Evolutionary conservation across 2,329 filamentous ascomycete genomes (phyloP).

Genomic region (Torrubiellomyces zombiae): DNA sequence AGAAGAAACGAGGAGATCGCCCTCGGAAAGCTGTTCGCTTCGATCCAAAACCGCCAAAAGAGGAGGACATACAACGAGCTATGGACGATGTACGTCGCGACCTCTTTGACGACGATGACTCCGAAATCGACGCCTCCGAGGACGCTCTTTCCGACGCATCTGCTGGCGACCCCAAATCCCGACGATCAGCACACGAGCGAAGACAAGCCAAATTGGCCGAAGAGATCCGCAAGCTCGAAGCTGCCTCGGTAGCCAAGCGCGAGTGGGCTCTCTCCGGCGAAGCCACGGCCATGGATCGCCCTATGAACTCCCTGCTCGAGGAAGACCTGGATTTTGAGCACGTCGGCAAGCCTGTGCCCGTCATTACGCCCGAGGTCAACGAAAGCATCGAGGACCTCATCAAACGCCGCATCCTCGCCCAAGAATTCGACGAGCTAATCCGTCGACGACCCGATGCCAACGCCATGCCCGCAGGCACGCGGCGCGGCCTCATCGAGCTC

Average conservation of each 20-base stretch:
- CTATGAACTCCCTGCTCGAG: constrained; percentile 81
- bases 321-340: constrained; percentile 94
- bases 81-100: constrained; percentile 81
- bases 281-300: constrained; percentile 64
- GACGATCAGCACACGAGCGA: constrained; percentile 71
- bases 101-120: constrained; percentile 72
- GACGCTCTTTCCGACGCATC: constrained; percentile 50
- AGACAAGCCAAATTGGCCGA: constrained; percentile 71
- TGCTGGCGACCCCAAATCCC: constrained; percentile 52
- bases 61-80: constrained; percentile 59
- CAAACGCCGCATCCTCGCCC: constrained; percentile 77
- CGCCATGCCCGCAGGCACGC: constrained; percentile 39
- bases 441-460: constrained; percentile 63
- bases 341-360: constrained; percentile 82
- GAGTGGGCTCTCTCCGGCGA: constrained; percentile 86
- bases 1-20: constrained; percentile 42
- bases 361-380: constrained; percentile 80
- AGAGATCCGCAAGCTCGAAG: constrained; percentile 83
- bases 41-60: constrained; percentile 29
- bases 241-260: constrained; percentile 73
- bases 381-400: constrained; percentile 88
- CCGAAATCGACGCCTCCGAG: constrained; percentile 47
- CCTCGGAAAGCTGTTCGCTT: constrained; percentile 23
- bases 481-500: constrained; percentile 61
- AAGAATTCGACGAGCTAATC: constrained; percentile 84